Evolutionary conservation across 345 rosid species (phyloP).

Genomic region (Kandelia obovata): DNA sequence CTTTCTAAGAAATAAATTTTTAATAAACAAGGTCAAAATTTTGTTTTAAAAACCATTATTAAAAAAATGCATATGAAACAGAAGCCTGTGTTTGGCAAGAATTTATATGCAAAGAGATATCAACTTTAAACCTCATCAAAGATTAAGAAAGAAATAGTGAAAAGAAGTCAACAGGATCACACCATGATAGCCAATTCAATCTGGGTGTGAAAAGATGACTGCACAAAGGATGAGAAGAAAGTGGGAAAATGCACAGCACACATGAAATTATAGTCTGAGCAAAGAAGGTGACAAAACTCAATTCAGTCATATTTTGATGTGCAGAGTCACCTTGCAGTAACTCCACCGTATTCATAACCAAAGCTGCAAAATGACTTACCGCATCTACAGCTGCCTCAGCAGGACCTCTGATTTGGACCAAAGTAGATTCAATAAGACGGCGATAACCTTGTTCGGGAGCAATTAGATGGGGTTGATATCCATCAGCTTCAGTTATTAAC

Average conservation of each 20-base stretch:
- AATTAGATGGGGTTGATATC: constrained; percentile 94
- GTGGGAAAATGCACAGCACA: background rate
- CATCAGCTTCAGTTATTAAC: constrained; percentile 95
- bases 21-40: too few relatives aligned
- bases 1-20: too few relatives aligned
- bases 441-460: constrained; percentile 99
- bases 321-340: too few relatives aligned
- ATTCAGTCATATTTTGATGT: too few relatives aligned
- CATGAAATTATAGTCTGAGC: background rate
- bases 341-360: background rate
- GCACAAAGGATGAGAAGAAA: background rate
- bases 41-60: too few relatives aligned
- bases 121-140: background rate
- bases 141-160: background rate
- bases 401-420: constrained; percentile 80
- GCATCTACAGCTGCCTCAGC: constrained; percentile 99
- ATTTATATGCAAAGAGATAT: background rate
- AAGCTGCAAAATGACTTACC: constrained; percentile 26
- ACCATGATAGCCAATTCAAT: background rate
- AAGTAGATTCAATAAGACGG: constrained; percentile 83
- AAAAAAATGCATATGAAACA: too few relatives aligned
- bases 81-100: background rate
- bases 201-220: background rate
- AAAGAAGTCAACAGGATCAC: constrained; percentile 2
- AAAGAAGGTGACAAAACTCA: background rate